Conservation (phyloP, 257 asterid species). For the Forsythia suspensa region DNA sequence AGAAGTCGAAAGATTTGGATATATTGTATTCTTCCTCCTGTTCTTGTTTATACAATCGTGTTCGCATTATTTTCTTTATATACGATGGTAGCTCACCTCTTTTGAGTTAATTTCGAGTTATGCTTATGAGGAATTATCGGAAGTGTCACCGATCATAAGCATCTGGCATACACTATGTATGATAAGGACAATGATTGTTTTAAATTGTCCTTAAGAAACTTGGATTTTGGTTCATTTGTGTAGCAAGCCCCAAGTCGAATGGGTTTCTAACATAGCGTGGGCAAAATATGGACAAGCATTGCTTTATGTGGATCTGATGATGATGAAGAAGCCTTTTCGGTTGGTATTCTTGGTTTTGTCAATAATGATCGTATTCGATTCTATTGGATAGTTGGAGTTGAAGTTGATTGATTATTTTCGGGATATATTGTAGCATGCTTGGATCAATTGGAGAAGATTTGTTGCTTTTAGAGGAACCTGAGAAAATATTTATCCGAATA, state of each 20-base stretch:
- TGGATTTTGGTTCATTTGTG: constrained; percentile 81
- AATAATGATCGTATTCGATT: constrained; percentile 10
- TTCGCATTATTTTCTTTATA: constrained; percentile 11
- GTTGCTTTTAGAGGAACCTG: constrained; percentile 75
- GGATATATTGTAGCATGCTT: constrained; percentile 77
- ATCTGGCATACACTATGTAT: constrained; percentile 93
- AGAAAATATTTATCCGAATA: constrained; percentile 55
- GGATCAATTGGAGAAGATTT: constrained; percentile 70
- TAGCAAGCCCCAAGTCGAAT: constrained; percentile 72
- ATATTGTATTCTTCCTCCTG: constrained; percentile 27
- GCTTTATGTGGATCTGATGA: constrained; percentile 78
- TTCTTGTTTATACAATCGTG: neutral
- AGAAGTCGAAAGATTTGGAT: constrained; percentile 95
- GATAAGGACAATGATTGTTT: constrained; percentile 84
- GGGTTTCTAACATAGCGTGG: constrained; percentile 92
- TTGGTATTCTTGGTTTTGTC: constrained; percentile 31
- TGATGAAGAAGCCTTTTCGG: constrained; percentile 86
- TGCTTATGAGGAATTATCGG: constrained; percentile 74
- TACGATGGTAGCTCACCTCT: neutral
- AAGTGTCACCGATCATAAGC: constrained; percentile 94
- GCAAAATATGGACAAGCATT: constrained; percentile 82
- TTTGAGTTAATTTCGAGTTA: constrained; percentile 48
- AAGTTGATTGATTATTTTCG: constrained; percentile 37
- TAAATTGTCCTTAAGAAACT: constrained; percentile 73
- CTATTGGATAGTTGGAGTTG: constrained; percentile 7